Evolutionary conservation across 2,329 filamentous ascomycete species (phyloP), one percentile per base, ranked within the genome.

Genomic region (Chrysoporthe austroafricana): DNA sequence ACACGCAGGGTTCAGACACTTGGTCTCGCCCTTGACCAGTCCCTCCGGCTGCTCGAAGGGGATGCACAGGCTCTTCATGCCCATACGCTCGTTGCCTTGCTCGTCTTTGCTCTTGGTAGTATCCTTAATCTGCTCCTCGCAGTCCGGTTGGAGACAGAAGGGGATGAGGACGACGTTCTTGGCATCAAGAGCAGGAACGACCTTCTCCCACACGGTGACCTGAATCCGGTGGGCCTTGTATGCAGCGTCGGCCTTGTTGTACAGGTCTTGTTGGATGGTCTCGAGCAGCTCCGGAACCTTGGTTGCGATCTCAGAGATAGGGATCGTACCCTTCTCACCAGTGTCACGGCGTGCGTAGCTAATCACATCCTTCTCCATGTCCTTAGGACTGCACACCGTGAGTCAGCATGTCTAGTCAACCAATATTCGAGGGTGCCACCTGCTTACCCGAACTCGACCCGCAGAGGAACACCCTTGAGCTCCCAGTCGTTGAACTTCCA

Each of bases 401-500:
- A 8, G 50, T 66, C 36, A 66, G 60, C 16, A 14, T 18, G 13
- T 50, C 32, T 21, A 16, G 6, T 21, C 7, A 16, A 36, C 42
- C 13, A 13, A 4, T 6, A 9, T 36, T 46, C 26, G 26, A 46
- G 14, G 46, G 43, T 7, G 14, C 91, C 90, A 77, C 98, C 96
- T 81, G 97, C 97, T 75, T 96, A 95, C 6, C 96, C 96, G 76
- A 97, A 97, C 80, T 99, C 96, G 68, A 99, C 86, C 69, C 96
- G 91, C 48, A 99, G 87, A 59, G 96, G 96, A 54, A 98, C 91
- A 77, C 96, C 96, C 82, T 95, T 96, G 74, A 98, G 86, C 80
- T 99, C 96, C 93, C 94, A 97, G 81, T 99, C 94, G 81, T 96
- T 97, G 85, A 99, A 99, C 81, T 99, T 99, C 90, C 92, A 98